phyloP scores from a whole-genome alignment of 2,329 filamentous ascomycete species.

The Zasmidium citrigriseum region DNA sequence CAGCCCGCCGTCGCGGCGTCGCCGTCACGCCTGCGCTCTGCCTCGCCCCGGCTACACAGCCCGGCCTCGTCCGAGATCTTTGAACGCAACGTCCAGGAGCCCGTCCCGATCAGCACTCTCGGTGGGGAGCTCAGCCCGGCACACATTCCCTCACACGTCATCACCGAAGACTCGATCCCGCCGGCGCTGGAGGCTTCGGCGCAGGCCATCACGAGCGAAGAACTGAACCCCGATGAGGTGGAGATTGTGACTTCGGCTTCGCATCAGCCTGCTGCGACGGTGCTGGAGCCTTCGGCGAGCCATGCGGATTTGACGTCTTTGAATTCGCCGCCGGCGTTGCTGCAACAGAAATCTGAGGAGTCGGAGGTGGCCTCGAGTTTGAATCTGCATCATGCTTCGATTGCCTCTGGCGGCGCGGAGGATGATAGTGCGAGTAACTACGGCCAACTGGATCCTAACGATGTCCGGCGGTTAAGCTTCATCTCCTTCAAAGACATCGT shows the following conservation, averaged over 20 bases:
- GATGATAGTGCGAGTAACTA: conserved; percentile 73
- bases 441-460: conserved; percentile 72
- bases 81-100: conserved; percentile 89
- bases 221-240: conserved; percentile 82
- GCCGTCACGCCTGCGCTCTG: conserved; percentile 58
- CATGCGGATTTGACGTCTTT: conserved; percentile 30
- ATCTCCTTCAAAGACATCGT: conserved; percentile 97
- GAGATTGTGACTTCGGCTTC: conserved; percentile 87
- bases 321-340: conserved; percentile 18
- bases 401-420: conserved; percentile 58
- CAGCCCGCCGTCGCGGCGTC: conserved; percentile 26
- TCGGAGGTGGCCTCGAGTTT: conserved; percentile 61
- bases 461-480: conserved; percentile 84
- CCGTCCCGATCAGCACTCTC: conserved; percentile 49
- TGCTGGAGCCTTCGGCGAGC: conserved; percentile 42
- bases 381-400: conserved; percentile 76
- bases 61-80: conserved; percentile 80
- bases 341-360: conserved; percentile 21
- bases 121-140: conserved; percentile 73
- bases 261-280: conserved; percentile 76
- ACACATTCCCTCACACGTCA: conserved; percentile 84
- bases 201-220: conserved; percentile 83
- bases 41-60: conserved; percentile 74
- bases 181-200: conserved; percentile 89
- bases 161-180: conserved; percentile 92